These are phyloP conservation scores for Zasmidium angulare DNA, from an alignment of 2,329 filamentous ascomycete genomes.

Conservation along the genomic window DNA sequence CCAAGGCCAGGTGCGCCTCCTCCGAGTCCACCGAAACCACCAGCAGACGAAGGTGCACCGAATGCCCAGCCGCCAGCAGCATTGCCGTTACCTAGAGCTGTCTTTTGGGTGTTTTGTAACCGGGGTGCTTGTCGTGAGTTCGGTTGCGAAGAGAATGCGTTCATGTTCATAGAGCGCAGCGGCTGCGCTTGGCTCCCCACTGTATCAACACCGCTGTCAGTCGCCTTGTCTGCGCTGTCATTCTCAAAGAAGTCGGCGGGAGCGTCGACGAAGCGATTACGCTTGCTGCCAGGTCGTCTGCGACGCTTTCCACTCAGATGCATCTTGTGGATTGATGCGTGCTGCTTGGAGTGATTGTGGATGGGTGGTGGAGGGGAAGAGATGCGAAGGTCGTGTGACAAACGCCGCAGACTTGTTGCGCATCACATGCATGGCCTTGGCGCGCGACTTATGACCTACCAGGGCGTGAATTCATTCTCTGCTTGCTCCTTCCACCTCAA, in stretches of 20 bases:
- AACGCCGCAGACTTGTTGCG: neutral
- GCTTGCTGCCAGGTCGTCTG: conserved; percentile 1
- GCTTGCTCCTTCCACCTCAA: neutral
- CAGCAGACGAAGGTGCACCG: conserved; percentile 54
- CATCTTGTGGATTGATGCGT: neutral
- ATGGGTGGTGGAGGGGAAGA: neutral
- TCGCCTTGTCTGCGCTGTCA: conserved; percentile 5
- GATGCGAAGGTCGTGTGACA: neutral
- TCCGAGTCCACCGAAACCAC: conserved; percentile 27
- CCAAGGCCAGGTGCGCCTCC: conserved; percentile 25
- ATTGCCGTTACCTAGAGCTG: conserved; percentile 48
- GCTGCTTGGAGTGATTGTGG: neutral
- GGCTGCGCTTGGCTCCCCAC: conserved; percentile 35
- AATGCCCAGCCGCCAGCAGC: conserved; percentile 55
- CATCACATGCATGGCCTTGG: neutral
- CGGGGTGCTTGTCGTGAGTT: conserved; percentile 27
- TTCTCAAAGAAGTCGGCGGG: conserved; percentile 1
- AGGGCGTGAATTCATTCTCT: conserved; percentile 8
- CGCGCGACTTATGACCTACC: conserved; percentile 1
- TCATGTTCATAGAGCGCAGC: conserved; percentile 54
- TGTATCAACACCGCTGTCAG: conserved; percentile 21
- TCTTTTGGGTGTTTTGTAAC: conserved; percentile 35
- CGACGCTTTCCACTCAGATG: conserved; percentile 3
- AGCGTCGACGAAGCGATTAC: conserved; percentile 7
- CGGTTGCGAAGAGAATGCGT: conserved; percentile 46